Base-by-base conservation (phyloP, 257 asterid genomes). In the Solanum acaule region DNA sequence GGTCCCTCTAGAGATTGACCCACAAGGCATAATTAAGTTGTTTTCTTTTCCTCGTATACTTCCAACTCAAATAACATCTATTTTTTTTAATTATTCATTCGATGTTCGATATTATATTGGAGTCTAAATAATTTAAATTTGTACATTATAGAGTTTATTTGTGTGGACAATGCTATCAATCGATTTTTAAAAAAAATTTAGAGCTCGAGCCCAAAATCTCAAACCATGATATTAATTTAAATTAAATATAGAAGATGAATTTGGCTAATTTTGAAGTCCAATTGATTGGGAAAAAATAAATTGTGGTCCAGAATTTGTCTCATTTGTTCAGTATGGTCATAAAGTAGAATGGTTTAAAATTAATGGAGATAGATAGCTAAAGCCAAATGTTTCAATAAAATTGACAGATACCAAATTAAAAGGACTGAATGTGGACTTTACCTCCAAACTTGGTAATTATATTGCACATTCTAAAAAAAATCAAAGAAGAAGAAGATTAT, bases 1-100 rank as follows among this genome's bases (percentile, higher is more conserved):
- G 92, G 91, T 89, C 91, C 94, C 87, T 63, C 89, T 83, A 56
- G 78, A 86, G 67, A 29, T 86, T 34, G 63, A 49, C 85, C 85
- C 85, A 81, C 27, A 46, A 68, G 29, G 29, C 83, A 83, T 49
- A 78, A 37, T 29, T 44, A 46, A 81, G 15, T 79, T 79, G n/a
- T 25, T 46, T 4, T 10, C 10, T 46, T 10, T 29, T 4, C 3
- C 2, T 8, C 9, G 20, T 7, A 13, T n/a, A 12, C 23, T 77
- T n/a, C 37, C 14, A 25, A 44, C 10, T 27, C 18, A 25, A 79
- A 15, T 79, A 27, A 4, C 65, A 14, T 25, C 2, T 78, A 11
- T 67, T 67, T 11, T 10, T 67, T 12, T 5, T 0, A 6, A 13
- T 14, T 68, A 27, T 29, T 14, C 0, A 13, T 6, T 3, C 4